Evolutionary conservation across 768 basidiomycete genomes (phyloP).

Genomic region (Rubroboletus pulcherrimus): DNA sequence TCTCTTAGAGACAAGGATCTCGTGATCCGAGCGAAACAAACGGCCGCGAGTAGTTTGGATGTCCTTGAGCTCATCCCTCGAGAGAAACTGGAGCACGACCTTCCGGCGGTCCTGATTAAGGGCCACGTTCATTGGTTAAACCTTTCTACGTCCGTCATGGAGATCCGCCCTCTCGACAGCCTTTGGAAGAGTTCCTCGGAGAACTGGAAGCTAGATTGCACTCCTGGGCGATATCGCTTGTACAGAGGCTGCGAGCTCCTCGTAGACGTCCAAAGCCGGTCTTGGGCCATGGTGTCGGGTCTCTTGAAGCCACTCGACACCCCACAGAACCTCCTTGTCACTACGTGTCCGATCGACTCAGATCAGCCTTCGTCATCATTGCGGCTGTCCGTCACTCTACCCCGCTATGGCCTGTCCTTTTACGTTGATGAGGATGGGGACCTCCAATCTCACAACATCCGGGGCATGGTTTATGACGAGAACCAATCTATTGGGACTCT

Average conservation of each 20-base stretch:
- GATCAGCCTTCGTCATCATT: neutral
- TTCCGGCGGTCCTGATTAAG: constrained; percentile 17
- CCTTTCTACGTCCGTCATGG: constrained; percentile 14
- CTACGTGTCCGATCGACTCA: neutral
- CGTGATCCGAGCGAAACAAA: constrained; percentile 14
- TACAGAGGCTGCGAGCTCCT: constrained; percentile 4
- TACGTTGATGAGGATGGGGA: constrained; percentile 27
- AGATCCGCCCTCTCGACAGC: constrained; percentile 20
- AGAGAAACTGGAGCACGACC: constrained; percentile 14
- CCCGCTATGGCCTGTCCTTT: constrained; percentile 39
- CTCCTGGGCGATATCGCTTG: constrained; percentile 2
- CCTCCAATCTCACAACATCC: constrained; percentile 38
- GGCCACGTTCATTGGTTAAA: constrained; percentile 29
- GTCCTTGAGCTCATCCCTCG: constrained; percentile 20
- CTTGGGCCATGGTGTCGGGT: constrained; percentile 20
- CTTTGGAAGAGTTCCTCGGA: constrained; percentile 15
- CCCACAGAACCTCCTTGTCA: constrained; percentile 18
- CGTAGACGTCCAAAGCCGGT: constrained; percentile 23
- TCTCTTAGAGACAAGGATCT: neutral
- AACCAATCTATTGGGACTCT: constrained; percentile 40
- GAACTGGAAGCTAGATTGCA: constrained; percentile 21
- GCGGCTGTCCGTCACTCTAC: constrained; percentile 31
- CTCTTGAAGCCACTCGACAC: constrained; percentile 14
- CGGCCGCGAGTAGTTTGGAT: neutral
- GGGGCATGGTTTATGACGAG: constrained; percentile 37